phyloP scores from a whole-genome alignment of 768 basidiomycete species.

The Cystobasidium onofrii region DNA sequence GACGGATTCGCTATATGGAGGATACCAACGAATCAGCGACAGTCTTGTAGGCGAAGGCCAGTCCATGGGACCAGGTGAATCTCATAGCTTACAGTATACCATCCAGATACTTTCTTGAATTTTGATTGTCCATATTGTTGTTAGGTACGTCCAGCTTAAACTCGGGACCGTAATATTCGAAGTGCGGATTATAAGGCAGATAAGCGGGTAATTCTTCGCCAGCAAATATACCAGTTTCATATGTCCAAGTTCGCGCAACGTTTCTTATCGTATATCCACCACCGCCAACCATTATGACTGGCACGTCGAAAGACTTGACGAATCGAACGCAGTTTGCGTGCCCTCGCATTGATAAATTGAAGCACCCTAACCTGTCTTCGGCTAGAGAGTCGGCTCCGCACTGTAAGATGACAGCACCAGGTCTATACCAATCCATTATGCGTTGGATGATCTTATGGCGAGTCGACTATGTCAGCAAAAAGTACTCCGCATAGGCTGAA shows the following conservation, averaged over 20 bases:
- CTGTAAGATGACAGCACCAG: slow-evolving; percentile 80
- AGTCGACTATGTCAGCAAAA: neutral
- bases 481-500: neutral
- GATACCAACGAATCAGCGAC: too few relatives aligned
- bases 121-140: slow-evolving; percentile 93
- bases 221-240: slow-evolving; percentile 93
- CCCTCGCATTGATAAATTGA: slow-evolving; percentile 83
- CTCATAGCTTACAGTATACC: slow-evolving; percentile 57
- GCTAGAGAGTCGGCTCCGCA: slow-evolving; percentile 94
- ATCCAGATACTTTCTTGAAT: slow-evolving; percentile 71
- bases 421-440: slow-evolving; percentile 78
- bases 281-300: slow-evolving; percentile 82
- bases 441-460: slow-evolving; percentile 63
- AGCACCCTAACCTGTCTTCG: slow-evolving; percentile 89
- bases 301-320: slow-evolving; percentile 82
- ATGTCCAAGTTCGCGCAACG: slow-evolving; percentile 97
- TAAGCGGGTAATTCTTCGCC: slow-evolving; percentile 74
- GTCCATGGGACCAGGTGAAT: too few relatives aligned
- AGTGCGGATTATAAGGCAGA: slow-evolving; percentile 75
- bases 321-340: slow-evolving; percentile 89
- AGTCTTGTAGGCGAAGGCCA: too few relatives aligned
- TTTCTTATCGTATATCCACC: slow-evolving; percentile 96
- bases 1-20: slow-evolving; percentile 51
- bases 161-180: slow-evolving; percentile 95
- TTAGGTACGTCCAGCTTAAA: slow-evolving; percentile 82